Evolutionary conservation across 495 filamentous ascomycete species (phyloP).

Genomic region (Penicillium argentinense): DNA sequence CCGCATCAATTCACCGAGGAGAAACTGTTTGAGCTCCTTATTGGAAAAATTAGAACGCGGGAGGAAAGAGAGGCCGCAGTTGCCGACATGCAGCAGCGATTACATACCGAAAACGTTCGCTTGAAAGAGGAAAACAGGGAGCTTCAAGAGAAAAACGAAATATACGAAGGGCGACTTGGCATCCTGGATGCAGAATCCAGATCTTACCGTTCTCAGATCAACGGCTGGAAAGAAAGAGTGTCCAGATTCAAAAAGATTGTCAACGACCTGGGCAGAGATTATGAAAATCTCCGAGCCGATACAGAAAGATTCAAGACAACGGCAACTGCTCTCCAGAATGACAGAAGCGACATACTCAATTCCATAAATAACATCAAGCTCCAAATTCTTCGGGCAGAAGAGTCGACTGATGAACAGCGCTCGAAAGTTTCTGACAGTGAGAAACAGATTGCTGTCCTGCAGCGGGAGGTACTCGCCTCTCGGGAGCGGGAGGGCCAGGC

Average conservation of each 20-base stretch:
- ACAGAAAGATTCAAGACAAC: conserved; percentile 22
- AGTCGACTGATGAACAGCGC: conserved; percentile 13
- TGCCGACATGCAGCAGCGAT: conserved; percentile 20
- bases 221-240: conserved; percentile 36
- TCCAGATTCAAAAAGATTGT: conserved; percentile 33
- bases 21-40: conserved; percentile 38
- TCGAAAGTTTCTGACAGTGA: conserved; percentile 15
- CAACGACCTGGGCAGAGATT: conserved; percentile 35
- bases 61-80: conserved; percentile 34
- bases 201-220: conserved; percentile 19
- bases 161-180: conserved; percentile 12
- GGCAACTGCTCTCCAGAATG: conserved; percentile 19
- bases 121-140: conserved; percentile 30
- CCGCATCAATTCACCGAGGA: conserved; percentile 30
- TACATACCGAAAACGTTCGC: conserved; percentile 22
- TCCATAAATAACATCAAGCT: conserved; percentile 24
- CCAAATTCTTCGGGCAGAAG: conserved; percentile 18
- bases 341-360: conserved; percentile 24
- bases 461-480: conserved; percentile 20
- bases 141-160: conserved; percentile 20
- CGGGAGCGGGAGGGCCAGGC: conserved; percentile 13
- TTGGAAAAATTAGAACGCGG: conserved; percentile 31
- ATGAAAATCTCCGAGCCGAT: conserved; percentile 31
- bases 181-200: conserved; percentile 20
- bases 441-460: conserved; percentile 11